Conservation (phyloP, 176 grass and related monocot species). For the Cenchrus fungigraminus region DNA sequence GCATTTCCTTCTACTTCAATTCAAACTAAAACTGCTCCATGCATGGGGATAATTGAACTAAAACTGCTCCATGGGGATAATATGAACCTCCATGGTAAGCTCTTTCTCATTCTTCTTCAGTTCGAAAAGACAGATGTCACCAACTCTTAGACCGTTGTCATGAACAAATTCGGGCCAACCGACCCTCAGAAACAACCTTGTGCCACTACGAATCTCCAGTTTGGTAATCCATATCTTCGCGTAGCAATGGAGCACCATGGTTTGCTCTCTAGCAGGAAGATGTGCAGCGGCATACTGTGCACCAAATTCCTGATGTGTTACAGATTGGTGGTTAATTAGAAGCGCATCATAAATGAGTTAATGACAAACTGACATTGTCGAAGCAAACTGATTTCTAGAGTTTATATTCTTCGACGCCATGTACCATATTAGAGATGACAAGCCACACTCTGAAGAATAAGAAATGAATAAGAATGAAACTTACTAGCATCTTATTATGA, state of each 20-base stretch:
- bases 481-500: background rate
- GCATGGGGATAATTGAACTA: constrained; percentile 38
- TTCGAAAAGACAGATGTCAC: constrained; percentile 61
- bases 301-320: constrained; percentile 1
- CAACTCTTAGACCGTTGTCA: constrained; percentile 49
- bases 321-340: background rate
- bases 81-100: constrained; percentile 46
- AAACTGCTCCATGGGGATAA: constrained; percentile 22
- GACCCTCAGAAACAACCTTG: background rate
- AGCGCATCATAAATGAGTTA: background rate
- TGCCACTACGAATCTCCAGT: background rate
- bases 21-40: constrained; percentile 8
- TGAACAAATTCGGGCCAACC: constrained; percentile 40
- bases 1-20: background rate
- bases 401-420: background rate
- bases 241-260: background rate
- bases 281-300: background rate
- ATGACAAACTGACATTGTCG: background rate
- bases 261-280: background rate
- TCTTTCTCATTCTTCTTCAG: constrained; percentile 26
- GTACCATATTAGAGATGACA: background rate
- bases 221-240: background rate
- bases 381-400: background rate
- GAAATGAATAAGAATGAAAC: background rate
- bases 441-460: no score